Evolutionary conservation across 2,329 filamentous ascomycete genomes (phyloP), one percentile per base, ranked within the genome.

Genomic region (Cyphellophora attinorum): DNA sequence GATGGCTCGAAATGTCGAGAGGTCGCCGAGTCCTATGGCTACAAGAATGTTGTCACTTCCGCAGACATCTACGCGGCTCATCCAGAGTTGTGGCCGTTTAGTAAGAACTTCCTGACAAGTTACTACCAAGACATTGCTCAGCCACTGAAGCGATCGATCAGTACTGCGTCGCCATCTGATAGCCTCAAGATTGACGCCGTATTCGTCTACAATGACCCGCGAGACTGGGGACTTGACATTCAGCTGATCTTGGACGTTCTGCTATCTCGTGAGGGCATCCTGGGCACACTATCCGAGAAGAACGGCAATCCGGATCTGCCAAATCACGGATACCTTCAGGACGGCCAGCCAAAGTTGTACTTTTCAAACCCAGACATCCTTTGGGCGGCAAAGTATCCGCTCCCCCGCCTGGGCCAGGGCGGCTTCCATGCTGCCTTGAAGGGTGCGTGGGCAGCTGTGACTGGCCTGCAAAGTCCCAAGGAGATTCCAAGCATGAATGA

Each of bases 181-280:
- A 69, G 65, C 12, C 68, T 89, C 31, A 86, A 85, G 49, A 81
- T 98, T 47, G 85, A 93, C 52, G 86, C 88, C 17, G 76, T 96
- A 17, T 81, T 96, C 51, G 81, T 95, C 5, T 95, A 89, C 70
- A 93, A 94, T 56, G 91, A 96, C 58, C 88, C 91, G 3, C 76
- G 91, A 37, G 91, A 98, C 64, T 98, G 91, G 91, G 86, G 83
- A 1, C 70, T 95, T 6, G 89, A 96, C 57, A 76, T 77, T 2
- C 83, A 93, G 54, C 65, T 96, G 48, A 81, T 96, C 38, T 59
- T 81, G 35, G 91, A 98, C 57, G 63, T 94, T 8, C 65, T 96
- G 5, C 68, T 93, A 27, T 94, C 88, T 1, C 67, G 74, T 12
- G 51, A 70, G n/a, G 91, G 91, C 12, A 74, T 84, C 37, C 55